Evolutionary conservation across 1,139 yeast species (phyloP).

Genomic region (Candida tropicalis): DNA sequence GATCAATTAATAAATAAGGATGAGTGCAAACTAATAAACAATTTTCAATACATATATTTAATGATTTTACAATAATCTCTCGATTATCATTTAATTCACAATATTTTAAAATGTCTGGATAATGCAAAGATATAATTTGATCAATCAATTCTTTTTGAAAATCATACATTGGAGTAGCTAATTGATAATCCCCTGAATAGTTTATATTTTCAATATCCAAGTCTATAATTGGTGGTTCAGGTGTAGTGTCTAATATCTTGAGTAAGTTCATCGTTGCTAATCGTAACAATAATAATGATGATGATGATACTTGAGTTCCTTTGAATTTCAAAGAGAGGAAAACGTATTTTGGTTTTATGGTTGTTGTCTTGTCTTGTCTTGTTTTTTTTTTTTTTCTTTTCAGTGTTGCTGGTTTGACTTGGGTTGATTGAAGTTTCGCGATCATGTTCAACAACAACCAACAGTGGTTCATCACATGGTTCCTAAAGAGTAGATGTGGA

Average conservation of each 20-base stretch:
- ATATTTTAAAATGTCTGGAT: constrained; percentile 84
- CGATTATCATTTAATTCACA: constrained; percentile 67
- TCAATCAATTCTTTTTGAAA: constrained; percentile 91
- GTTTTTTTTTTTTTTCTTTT: too few species aligned
- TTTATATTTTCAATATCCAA: constrained; percentile 40
- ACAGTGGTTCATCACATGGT: too few species aligned
- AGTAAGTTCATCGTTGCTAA: constrained; percentile 62
- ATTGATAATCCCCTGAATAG: constrained; percentile 69
- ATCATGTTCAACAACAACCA: too few species aligned
- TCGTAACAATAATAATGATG: too few species aligned
- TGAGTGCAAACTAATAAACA: constrained; percentile 83
- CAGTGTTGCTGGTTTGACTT: too few species aligned
- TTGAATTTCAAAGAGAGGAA: too few species aligned
- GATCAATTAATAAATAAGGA: constrained; percentile 83
- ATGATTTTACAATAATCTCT: constrained; percentile 64
- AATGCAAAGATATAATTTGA: constrained; percentile 88
- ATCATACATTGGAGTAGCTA: constrained; percentile 87
- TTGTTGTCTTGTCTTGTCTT: too few species aligned
- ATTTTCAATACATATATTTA: constrained; percentile 73
- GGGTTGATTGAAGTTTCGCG: too few species aligned
- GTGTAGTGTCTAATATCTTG: constrained; percentile 77
- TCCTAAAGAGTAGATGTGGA: too few species aligned
- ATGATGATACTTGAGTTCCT: too few species aligned
- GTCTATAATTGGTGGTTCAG: constrained; percentile 78
- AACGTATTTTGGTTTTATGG: too few species aligned